phyloP scores from a whole-genome alignment of 352 stramenopile species.

The Globisporangium radiosum region DNA sequence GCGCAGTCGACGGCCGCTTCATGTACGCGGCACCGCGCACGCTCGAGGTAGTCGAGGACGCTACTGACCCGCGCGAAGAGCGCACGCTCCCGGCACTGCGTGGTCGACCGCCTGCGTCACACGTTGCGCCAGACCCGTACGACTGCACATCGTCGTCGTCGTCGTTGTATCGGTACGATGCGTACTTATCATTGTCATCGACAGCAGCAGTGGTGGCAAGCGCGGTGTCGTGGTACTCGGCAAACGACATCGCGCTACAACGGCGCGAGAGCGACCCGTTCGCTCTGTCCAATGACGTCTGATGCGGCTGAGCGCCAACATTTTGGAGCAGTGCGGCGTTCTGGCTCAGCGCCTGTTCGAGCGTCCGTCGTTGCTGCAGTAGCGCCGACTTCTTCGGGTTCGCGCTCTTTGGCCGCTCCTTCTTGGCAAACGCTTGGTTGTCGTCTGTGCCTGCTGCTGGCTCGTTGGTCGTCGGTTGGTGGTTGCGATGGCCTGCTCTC shows the following conservation, averaged over 20 bases:
- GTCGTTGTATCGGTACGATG: conserved; percentile 1
- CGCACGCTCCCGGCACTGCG: conserved; percentile 53
- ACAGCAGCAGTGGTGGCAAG: background rate
- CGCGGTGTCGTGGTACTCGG: conserved; percentile 7
- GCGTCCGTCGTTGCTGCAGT: conserved; percentile 56
- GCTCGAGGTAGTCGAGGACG: conserved; percentile 15
- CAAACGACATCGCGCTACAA: conserved; percentile 9
- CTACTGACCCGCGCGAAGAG: conserved; percentile 12
- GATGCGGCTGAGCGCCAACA: background rate
- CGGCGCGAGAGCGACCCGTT: conserved; percentile 6
- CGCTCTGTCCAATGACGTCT: background rate
- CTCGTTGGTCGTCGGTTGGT: conserved; percentile 7
- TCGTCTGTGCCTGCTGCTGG: background rate
- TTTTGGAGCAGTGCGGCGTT: conserved; percentile 5
- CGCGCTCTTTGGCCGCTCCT: conserved; percentile 54
- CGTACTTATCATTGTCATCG: background rate
- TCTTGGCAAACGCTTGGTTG: conserved; percentile 18
- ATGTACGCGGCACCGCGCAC: conserved; percentile 54
- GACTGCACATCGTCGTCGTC: background rate
- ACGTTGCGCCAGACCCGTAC: background rate
- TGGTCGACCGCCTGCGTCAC: conserved; percentile 18
- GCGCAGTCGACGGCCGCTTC: conserved; percentile 44
- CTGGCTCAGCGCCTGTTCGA: conserved; percentile 25
- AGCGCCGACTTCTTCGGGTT: conserved; percentile 59
- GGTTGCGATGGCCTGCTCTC: conserved; percentile 5